phyloP scores from a whole-genome alignment of 106 monocot genomes.

The Triglochin maritima region DNA sequence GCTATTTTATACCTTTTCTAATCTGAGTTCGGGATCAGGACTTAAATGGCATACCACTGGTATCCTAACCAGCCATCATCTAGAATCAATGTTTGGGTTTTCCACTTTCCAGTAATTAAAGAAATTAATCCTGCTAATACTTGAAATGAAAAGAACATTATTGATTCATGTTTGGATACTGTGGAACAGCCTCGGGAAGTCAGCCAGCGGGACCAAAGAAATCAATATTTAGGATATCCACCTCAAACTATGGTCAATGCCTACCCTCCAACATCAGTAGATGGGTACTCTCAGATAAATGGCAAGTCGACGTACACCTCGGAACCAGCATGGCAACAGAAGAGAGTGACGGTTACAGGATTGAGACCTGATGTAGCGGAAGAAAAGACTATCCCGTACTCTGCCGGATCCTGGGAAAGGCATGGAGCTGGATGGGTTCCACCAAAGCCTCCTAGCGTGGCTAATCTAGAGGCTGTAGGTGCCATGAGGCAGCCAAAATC shows the following conservation, averaged over 20 bases:
- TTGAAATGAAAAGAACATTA: no score
- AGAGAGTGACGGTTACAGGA: conserved; percentile 47
- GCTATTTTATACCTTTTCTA: not conserved
- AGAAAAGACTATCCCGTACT: conserved; percentile 13
- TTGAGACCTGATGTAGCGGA: conserved; percentile 39
- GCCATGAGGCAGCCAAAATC: conserved; percentile 72
- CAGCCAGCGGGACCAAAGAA: conserved; percentile 13
- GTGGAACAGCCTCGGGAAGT: conserved; percentile 24
- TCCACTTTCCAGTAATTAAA: no score
- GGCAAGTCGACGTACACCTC: conserved; percentile 18
- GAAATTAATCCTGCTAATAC: no score
- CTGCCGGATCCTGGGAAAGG: conserved; percentile 5
- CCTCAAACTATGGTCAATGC: conserved; percentile 22
- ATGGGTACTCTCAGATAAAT: conserved; percentile 3
- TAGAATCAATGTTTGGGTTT: conserved; percentile 35
- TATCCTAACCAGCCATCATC: conserved; percentile 47
- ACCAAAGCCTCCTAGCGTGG: conserved; percentile 80
- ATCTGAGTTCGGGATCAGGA: conserved; percentile 21
- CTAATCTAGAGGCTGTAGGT: conserved; percentile 60
- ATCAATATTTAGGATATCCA: not conserved
- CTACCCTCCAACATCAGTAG: not conserved
- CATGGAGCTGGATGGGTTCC: conserved; percentile 59
- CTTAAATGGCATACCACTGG: conserved; percentile 53
- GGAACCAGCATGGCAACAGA: conserved; percentile 47
- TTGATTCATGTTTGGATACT: not conserved